Percentiles rank a stretch among this genome's conserved stretches.
Conservation (phyloP, 306 rosid genomes). For the Prunus padus region DNA sequence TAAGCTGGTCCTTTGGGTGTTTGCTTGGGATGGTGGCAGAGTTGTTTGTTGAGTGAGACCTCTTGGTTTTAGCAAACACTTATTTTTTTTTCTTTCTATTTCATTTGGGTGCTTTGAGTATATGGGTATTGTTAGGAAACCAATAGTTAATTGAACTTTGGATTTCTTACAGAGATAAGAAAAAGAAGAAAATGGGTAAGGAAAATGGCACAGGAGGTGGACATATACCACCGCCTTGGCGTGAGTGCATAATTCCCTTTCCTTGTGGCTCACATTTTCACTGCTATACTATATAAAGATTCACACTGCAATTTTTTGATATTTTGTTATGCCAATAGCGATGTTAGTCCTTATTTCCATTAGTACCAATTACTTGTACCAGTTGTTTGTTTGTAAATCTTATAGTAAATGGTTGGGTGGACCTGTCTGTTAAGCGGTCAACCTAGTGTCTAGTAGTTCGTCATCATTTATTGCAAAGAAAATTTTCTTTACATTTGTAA, state of each 20-base stretch:
- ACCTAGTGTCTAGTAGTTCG: not conserved
- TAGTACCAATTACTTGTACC: not conserved
- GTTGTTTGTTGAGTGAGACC: constrained; percentile 24
- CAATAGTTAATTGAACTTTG: not conserved
- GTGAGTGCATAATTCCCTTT: constrained; percentile 46
- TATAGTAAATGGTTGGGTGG: not conserved
- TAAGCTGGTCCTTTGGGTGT: constrained; percentile 20
- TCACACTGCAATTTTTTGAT: not conserved
- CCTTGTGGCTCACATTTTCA: constrained; percentile 1
- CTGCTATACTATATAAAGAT: not conserved
- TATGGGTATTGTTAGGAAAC: constrained; percentile 1
- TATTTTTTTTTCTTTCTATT: not conserved
- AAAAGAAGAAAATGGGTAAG: constrained; percentile 3
- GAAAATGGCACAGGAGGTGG: constrained; percentile 58
- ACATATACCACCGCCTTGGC: constrained; percentile 92
- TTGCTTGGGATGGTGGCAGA: constrained; percentile 13
- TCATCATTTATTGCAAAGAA: not conserved
- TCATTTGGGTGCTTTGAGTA: constrained; percentile 13
- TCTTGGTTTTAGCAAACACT: constrained; percentile 2
- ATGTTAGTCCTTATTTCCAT: not conserved
- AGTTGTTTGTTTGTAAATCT: not conserved
- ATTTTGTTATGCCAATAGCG: not conserved
- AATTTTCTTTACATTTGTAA: not conserved
- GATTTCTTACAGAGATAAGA: constrained; percentile 14
- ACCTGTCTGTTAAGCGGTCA: not conserved